Conservation (phyloP, 768 basidiomycete genomes). For the Albatrellus ellisii region DNA sequence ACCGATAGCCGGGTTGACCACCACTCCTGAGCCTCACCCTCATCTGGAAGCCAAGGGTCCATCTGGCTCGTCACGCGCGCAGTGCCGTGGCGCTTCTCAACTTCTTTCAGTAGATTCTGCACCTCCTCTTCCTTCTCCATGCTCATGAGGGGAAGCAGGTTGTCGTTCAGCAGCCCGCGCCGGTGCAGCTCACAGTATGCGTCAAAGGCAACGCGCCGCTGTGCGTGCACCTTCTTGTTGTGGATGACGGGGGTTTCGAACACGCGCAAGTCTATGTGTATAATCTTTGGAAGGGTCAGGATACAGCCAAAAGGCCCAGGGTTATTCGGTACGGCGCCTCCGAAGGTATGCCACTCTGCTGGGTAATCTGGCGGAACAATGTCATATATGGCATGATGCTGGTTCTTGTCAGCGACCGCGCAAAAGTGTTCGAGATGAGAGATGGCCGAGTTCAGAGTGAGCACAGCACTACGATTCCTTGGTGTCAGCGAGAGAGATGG, state of each 20-base stretch:
- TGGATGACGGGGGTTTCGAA: conserved; percentile 38
- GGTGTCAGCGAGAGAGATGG: not conserved
- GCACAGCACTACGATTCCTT: conserved; percentile 37
- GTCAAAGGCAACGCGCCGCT: conserved; percentile 57
- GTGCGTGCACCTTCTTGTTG: conserved; percentile 44
- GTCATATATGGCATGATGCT: conserved; percentile 48
- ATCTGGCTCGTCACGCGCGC: conserved; percentile 44
- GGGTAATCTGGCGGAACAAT: conserved; percentile 52
- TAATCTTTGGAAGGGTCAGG: conserved; percentile 44
- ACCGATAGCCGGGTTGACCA: conserved; percentile 36
- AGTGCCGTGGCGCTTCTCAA: conserved; percentile 49
- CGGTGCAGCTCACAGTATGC: conserved; percentile 52
- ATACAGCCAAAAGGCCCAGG: conserved; percentile 53
- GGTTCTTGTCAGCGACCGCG: conserved; percentile 43
- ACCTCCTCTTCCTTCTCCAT: conserved; percentile 47
- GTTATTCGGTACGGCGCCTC: conserved; percentile 19
- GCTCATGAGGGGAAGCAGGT: conserved; percentile 55
- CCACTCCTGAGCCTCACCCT: conserved; percentile 27
- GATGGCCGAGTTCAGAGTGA: conserved; percentile 58
- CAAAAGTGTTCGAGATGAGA: conserved; percentile 67
- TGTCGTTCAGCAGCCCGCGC: conserved; percentile 48
- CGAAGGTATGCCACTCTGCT: conserved; percentile 45
- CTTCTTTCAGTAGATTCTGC: conserved; percentile 41
- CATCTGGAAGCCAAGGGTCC: conserved; percentile 42
- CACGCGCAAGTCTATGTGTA: conserved; percentile 25